phyloP scores from a whole-genome alignment of 768 basidiomycete species.

The Suillus paluster region DNA sequence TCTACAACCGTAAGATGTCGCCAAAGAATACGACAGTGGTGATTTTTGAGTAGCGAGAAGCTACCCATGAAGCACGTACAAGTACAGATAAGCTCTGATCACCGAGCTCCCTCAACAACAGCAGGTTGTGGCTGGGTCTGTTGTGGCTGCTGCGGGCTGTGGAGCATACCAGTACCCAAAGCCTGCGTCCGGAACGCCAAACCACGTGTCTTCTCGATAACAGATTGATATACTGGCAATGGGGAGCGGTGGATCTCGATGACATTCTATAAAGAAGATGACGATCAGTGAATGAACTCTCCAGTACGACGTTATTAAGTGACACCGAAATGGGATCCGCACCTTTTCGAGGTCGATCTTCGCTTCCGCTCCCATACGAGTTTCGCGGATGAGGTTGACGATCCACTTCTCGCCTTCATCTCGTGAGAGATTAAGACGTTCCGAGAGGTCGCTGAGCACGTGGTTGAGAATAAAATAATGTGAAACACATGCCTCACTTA shows the following conservation, averaged over 20 bases:
- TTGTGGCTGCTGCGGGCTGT: constrained; percentile 35
- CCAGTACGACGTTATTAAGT: not conserved
- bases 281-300: constrained; percentile 12
- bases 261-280: constrained; percentile 68
- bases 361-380: constrained; percentile 94
- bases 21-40: not conserved
- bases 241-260: constrained; percentile 94
- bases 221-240: constrained; percentile 87
- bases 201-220: constrained; percentile 95
- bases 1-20: constrained; percentile 1
- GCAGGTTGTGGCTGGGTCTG: constrained; percentile 34
- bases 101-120: constrained; percentile 32
- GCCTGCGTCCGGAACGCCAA: constrained; percentile 91
- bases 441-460: constrained; percentile 77
- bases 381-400: constrained; percentile 97
- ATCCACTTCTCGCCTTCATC: constrained; percentile 99
- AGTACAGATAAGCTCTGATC: constrained; percentile 10
- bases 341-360: constrained; percentile 98
- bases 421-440: constrained; percentile 88
- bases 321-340: constrained; percentile 17
- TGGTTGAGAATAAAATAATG: constrained; percentile 4
- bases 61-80: constrained; percentile 4
- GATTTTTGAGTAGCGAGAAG: not conserved
- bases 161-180: constrained; percentile 75
- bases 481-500: constrained; percentile 37